Evolutionary conservation across 1,139 yeast species (phyloP).

Genomic region (Sugiyamaella xylanicola): DNA sequence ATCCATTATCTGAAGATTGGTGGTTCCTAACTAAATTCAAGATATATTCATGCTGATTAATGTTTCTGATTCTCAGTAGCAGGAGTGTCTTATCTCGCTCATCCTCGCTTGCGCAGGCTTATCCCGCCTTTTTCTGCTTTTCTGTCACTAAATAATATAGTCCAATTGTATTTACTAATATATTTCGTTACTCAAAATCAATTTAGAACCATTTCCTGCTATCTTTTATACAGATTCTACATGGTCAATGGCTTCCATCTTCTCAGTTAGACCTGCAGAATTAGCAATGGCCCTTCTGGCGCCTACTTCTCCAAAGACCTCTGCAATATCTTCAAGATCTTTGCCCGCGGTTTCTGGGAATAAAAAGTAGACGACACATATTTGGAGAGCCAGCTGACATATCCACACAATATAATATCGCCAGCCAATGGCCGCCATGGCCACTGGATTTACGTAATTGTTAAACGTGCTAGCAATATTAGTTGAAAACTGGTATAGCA

Average conservation of each 20-base stretch:
- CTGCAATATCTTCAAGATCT: constrained; percentile 52
- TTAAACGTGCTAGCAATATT: constrained; percentile 37
- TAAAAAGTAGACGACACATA: constrained; percentile 43
- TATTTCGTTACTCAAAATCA: constrained; percentile 1
- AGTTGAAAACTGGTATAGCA: constrained; percentile 33
- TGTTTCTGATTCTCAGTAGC: background rate
- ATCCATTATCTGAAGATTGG: no score
- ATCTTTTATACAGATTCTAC: constrained; percentile 9
- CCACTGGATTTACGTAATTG: constrained; percentile 59
- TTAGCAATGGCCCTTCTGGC: constrained; percentile 42
- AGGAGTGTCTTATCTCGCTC: background rate
- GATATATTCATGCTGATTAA: no score
- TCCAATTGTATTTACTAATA: background rate
- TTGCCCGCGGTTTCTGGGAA: constrained; percentile 53
- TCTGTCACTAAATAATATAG: no score
- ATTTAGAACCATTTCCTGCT: background rate
- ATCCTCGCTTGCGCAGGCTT: no score
- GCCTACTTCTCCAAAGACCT: constrained; percentile 47
- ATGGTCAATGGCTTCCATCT: constrained; percentile 6
- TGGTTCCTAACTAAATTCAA: no score
- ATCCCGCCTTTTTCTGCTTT: no score
- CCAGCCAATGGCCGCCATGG: constrained; percentile 58
- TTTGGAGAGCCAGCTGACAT: constrained; percentile 31
- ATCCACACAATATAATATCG: constrained; percentile 39
- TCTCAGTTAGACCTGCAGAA: constrained; percentile 8